Evolutionary conservation across 441 rosid genomes (phyloP).

Genomic region (Aleurites moluccanus): DNA sequence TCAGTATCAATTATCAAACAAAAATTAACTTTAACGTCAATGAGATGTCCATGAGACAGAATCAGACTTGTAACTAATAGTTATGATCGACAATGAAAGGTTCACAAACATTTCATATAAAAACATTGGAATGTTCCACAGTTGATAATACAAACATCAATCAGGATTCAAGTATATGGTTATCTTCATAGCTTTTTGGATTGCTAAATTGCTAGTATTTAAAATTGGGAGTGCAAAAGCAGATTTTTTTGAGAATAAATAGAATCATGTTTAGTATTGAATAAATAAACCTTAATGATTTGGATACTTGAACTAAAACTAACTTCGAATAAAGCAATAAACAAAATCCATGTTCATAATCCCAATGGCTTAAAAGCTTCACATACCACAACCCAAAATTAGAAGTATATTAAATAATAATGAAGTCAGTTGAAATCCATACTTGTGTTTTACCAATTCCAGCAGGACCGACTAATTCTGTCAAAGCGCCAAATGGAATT

Average conservation of each 20-base stretch:
- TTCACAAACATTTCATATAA: neutral
- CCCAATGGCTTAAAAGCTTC: neutral
- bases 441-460: constrained; percentile 97
- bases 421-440: constrained; percentile 1
- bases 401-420: neutral
- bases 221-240: neutral
- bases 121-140: neutral
- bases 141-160: neutral
- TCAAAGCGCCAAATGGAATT: constrained; percentile 81
- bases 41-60: neutral
- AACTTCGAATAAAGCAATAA: too few relatives aligned
- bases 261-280: neutral
- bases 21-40: neutral
- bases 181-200: neutral
- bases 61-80: neutral
- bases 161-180: neutral
- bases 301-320: too few relatives aligned
- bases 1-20: neutral
- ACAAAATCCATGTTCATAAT: too few relatives aligned
- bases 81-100: neutral
- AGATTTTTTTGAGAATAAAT: neutral
- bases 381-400: neutral
- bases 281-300: neutral
- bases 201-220: neutral
- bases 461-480: constrained; percentile 86